Evolutionary conservation across 2,329 filamentous ascomycete genomes (phyloP).

Genomic region (Fusarium sp.): DNA sequence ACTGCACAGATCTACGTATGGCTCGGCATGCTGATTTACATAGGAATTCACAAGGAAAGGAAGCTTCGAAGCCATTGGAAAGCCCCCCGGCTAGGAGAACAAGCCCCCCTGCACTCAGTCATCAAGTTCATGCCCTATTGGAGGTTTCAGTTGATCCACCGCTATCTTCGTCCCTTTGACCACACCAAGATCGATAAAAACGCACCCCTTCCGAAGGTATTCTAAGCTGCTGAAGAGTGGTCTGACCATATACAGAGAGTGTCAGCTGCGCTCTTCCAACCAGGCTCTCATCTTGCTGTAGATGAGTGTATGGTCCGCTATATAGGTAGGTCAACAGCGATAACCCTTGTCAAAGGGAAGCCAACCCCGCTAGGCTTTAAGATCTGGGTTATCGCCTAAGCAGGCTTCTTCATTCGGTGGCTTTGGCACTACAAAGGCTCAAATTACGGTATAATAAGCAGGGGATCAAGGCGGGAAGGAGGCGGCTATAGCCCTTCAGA

Average conservation of each 20-base stretch:
- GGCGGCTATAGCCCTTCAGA: too few relatives aligned
- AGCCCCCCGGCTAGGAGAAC: background rate
- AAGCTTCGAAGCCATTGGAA: background rate
- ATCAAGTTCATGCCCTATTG: background rate
- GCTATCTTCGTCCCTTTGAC: background rate
- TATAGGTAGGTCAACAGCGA: background rate
- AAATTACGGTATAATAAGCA: background rate
- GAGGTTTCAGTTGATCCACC: background rate
- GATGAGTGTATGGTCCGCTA: slow-evolving; percentile 1
- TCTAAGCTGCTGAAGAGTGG: background rate
- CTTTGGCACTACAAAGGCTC: background rate
- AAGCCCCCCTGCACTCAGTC: background rate
- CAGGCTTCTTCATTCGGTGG: background rate
- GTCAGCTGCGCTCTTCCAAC: background rate
- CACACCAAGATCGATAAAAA: background rate
- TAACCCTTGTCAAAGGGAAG: background rate
- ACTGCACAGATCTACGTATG: background rate
- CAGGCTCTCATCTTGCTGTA: background rate
- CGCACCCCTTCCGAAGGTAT: background rate
- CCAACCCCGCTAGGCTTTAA: background rate
- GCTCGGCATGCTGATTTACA: background rate
- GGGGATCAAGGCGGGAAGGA: too few relatives aligned
- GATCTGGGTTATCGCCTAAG: background rate
- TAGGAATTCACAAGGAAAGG: background rate
- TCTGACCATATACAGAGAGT: background rate